Evolutionary conservation across 2,329 filamentous ascomycete genomes (phyloP), one percentile per base, ranked within the genome.

Genomic region (Penicillium sp.): DNA sequence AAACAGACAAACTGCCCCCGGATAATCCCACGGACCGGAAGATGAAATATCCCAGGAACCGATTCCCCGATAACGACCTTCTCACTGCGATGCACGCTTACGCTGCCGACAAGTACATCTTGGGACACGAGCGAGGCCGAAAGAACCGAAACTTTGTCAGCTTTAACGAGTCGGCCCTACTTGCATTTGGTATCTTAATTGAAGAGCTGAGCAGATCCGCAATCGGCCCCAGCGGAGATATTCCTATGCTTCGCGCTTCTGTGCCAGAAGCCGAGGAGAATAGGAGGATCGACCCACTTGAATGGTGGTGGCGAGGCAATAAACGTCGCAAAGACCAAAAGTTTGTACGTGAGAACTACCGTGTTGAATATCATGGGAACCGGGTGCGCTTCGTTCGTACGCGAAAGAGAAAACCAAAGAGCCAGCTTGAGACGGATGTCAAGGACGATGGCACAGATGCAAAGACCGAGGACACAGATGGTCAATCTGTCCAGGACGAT

Each of bases 81-180:
- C 69, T 85, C 15, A 81, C 80, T 58, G 74, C 79, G 1, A 68
- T 85, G 21, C 83, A 86, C 64, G 70, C 76, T 1, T 85, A 86
- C 63, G 67, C 78, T 3, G 78, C 82, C 0, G 80, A 83, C 45
- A 81, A 80, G 58, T 85, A 84, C 64, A 70, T 65, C 7, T 12
- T 29, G 7, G 28, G 28, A 28, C 65, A 67, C 33, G 65, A 67
- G 3, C 69, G 67, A 3, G 53, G 55, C 1, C 65, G 72, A 59
- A 60, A 6, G 73, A 72, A 63, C 42, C 60, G 67, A 31, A 74
- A 78, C 47, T 80, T 77, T 60, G 74, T 73, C 44, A 83, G 77
- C 53, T 76, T 87, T 74, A 82, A 86, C 53, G 83, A 85, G 66
- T 85, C 82, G 8, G 83, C 84, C 1, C 65, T 87, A 50, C 75